Base-by-base conservation (phyloP, 2,329 filamentous ascomycete species). In the Calonectria pteridis region DNA sequence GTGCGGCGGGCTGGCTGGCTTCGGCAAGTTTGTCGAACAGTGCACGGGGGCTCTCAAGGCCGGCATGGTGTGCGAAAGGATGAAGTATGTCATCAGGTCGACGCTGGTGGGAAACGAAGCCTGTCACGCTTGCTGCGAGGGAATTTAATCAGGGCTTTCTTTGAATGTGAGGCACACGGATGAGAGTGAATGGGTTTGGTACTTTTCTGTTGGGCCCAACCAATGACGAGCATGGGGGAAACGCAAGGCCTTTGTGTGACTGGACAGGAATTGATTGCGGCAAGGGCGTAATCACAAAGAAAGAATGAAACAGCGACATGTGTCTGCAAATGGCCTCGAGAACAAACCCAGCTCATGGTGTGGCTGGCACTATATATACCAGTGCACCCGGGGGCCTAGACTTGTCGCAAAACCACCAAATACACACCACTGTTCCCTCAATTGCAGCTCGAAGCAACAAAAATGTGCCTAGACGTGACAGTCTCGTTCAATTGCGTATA, bases 21-120 rank as follows among this genome's bases (percentile, higher is more conserved):
- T 50, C 43, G 69, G 63, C 62, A 62, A 40, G 7, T 66, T 49
- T 29, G 37, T 71, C 69, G 69, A 71, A 33, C 63, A 53, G 29
- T 71, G 69, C 51, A 46, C 29, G 6, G 35, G 14, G 29, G 69
- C 62, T 9, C 43, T 33, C 9, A 46, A 33, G 16, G 20, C n/a
- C 9, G 37, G 40, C 16, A 64, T 10, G 26, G 26, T 18, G 26
- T 71, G 69, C 20, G 35, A 62, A 2, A 40, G 16, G 23, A 50
- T 71, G 23, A 50, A 62, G 23, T 50, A 67, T 23, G 63, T 59
- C 20, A 28, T 62, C 23, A 50, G 43, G 33, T 59, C 50, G 33
- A 71, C 50, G 31, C 43, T 59, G 13, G 58, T 67, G 1, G 50
- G 26, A 7, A 50, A 37, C 11, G 69, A 43, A 11, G 43, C 53